Base-by-base conservation (phyloP, 345 rosid species). In the Hibiscus syriacus region DNA sequence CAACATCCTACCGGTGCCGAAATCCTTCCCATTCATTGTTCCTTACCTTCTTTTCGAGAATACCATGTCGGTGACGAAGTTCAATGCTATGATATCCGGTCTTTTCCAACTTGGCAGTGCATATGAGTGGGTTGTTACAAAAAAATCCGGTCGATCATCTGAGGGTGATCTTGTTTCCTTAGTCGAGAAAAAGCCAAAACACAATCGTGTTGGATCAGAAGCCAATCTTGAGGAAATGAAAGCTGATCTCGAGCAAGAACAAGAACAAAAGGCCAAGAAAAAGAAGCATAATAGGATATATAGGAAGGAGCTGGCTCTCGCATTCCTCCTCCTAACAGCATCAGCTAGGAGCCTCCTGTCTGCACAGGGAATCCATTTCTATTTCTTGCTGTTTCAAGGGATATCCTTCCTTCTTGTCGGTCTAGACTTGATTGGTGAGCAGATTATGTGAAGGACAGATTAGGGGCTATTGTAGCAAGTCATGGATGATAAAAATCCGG, bases 61-160 rank as follows among this genome's bases (percentile, higher is more conserved):
- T 75, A 92, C 98, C 10, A 92, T 92, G 98, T 92, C 98, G 0
- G 96, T 92, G 30, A 92, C 98, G 75, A 92, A 92, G 81, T 92
- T 92, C 87, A 86, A 87, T 32, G 96, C 98, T 1, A 92, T 92
- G 98, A 76, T 92, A 64, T 92, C 96, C 8, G 98, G 98, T 32
- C 72, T 92, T n/a, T 92, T 92, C 81, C 98, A 92, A 83, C 96
- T 92, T 1, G 98, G 98, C 29, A 92, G 96, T 73, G 96, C 98
- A 3, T 92, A 89, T 19, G 98, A 92, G 63, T 92, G 98, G 98
- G 96, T 92, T 23, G 96, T 92, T 26, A 92, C 98, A 0, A 92
- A 92, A 75, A 92, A 92, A 82, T 92, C 96, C 0, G 98, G 98
- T 20, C 80, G 98, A 0, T 90, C 98, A 6, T 90, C 98, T 0